Evolutionary conservation across 768 basidiomycete genomes (phyloP).

Genomic region (Leccinum disarticulatum): DNA sequence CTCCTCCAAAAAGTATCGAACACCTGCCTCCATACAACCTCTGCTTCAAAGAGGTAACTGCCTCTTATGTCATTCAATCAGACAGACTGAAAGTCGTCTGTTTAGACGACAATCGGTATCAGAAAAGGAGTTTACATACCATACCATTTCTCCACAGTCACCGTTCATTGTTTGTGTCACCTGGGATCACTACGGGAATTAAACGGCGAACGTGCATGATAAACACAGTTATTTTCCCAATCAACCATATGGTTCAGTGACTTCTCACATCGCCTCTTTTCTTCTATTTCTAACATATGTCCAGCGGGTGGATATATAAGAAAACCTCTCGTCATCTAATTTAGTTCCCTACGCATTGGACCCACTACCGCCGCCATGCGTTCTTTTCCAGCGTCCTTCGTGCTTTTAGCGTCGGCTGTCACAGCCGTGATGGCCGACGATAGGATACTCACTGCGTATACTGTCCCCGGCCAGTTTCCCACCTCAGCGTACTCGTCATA

Average conservation of each 20-base stretch:
- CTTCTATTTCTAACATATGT: background rate
- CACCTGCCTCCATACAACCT: background rate
- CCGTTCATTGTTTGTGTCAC: background rate
- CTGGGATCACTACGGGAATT: background rate
- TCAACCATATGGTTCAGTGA: conserved; percentile 1
- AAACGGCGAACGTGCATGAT: conserved; percentile 18
- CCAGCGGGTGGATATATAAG: conserved; percentile 6
- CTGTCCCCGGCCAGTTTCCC: conserved; percentile 61
- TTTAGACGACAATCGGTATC: background rate
- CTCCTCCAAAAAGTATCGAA: background rate
- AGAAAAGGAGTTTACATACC: too few relatives aligned
- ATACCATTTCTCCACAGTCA: background rate
- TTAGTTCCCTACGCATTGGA: background rate
- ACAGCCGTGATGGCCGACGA: conserved; percentile 8
- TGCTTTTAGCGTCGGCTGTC: conserved; percentile 13
- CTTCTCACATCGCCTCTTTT: background rate
- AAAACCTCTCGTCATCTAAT: background rate
- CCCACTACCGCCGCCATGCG: conserved; percentile 15
- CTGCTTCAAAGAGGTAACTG: background rate
- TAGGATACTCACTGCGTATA: conserved; percentile 42
- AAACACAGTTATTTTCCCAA: background rate
- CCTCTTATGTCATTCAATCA: background rate
- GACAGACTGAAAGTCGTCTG: background rate
- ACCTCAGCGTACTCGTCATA: conserved; percentile 59
- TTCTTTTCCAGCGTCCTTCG: conserved; percentile 9